phyloP scores from a whole-genome alignment of 495 filamentous ascomycete species.

The Tetracladium setigerum region DNA sequence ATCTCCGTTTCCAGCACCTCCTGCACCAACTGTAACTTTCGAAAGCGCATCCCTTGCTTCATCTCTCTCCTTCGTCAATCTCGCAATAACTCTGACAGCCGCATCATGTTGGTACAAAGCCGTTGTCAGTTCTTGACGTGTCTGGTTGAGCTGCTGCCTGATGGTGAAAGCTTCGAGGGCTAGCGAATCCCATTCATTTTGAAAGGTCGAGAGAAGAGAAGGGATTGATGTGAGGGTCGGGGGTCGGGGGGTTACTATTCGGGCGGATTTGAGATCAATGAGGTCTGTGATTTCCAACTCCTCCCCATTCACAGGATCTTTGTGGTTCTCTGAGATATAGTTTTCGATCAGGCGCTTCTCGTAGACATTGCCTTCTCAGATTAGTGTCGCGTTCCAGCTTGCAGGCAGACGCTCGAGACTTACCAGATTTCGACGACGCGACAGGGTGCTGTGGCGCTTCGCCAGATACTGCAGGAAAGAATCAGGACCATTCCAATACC shows the following conservation, averaged over 20 bases:
- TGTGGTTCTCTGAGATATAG: conserved; percentile 89
- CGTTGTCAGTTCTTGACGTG: conserved; percentile 84
- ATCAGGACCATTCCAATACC: conserved; percentile 15
- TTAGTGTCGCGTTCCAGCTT: conserved; percentile 8
- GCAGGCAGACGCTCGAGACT: conserved; percentile 23
- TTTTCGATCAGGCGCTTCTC: conserved; percentile 93
- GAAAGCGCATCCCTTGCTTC: conserved; percentile 91
- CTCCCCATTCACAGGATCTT: conserved; percentile 87
- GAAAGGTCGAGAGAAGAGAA: conserved; percentile 91
- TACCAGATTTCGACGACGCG: conserved; percentile 89
- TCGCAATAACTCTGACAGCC: conserved; percentile 84
- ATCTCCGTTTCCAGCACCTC: conserved; percentile 54
- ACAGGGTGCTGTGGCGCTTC: conserved; percentile 94
- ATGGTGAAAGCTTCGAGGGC: conserved; percentile 85
- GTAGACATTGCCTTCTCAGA: conserved; percentile 65
- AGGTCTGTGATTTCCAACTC: conserved; percentile 81
- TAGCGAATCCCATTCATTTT: conserved; percentile 96
- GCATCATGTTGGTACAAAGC: conserved; percentile 96
- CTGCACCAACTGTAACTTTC: conserved; percentile 64
- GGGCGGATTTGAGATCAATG: conserved; percentile 74
- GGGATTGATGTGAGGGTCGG: conserved; percentile 95
- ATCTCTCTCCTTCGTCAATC: conserved; percentile 81
- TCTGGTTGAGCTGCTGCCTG: conserved; percentile 79
- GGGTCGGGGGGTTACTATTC: conserved; percentile 78
- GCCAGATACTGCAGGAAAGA: conserved; percentile 66